phyloP scores from a whole-genome alignment of 2,329 filamentous ascomycete species.

The Colletotrichum musae region DNA sequence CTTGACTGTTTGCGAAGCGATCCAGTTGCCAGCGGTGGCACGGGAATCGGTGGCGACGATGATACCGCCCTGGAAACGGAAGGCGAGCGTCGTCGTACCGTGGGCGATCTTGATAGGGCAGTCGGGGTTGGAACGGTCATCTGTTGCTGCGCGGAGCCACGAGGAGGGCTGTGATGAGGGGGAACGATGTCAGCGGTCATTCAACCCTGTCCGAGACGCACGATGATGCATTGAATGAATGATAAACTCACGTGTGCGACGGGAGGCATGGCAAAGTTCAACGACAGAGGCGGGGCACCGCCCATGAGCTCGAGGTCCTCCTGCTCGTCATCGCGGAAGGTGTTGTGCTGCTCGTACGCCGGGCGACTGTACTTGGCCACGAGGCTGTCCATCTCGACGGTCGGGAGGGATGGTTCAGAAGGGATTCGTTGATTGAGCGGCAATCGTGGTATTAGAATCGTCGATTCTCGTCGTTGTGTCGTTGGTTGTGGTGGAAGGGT shows the following conservation, averaged over 20 bases:
- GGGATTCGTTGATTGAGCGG: not conserved
- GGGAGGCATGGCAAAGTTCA: constrained; percentile 96
- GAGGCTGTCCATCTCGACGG: constrained; percentile 84
- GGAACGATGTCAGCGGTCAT: constrained; percentile 23
- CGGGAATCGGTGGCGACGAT: constrained; percentile 98
- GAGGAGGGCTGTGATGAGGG: constrained; percentile 77
- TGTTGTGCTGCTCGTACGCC: constrained; percentile 76
- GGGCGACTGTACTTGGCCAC: constrained; percentile 92
- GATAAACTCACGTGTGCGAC: constrained; percentile 81
- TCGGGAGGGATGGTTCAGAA: not conserved
- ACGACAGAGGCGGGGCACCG: constrained; percentile 76
- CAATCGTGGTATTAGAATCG: constrained; percentile 9
- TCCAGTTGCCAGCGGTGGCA: constrained; percentile 98
- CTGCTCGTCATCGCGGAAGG: constrained; percentile 68
- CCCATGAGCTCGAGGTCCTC: constrained; percentile 81
- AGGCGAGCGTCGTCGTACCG: constrained; percentile 97
- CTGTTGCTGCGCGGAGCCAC: constrained; percentile 96
- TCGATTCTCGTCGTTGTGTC: constrained; percentile 23
- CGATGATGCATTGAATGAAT: not conserved
- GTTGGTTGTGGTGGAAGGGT: constrained; percentile 17
- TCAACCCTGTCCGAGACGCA: no score
- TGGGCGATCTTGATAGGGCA: constrained; percentile 99
- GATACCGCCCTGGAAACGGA: constrained; percentile 98
- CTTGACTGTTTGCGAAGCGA: constrained; percentile 99
- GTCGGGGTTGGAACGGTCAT: constrained; percentile 96